Base-by-base conservation (phyloP, 345 rosid genomes). In the Hibiscus trionum region DNA sequence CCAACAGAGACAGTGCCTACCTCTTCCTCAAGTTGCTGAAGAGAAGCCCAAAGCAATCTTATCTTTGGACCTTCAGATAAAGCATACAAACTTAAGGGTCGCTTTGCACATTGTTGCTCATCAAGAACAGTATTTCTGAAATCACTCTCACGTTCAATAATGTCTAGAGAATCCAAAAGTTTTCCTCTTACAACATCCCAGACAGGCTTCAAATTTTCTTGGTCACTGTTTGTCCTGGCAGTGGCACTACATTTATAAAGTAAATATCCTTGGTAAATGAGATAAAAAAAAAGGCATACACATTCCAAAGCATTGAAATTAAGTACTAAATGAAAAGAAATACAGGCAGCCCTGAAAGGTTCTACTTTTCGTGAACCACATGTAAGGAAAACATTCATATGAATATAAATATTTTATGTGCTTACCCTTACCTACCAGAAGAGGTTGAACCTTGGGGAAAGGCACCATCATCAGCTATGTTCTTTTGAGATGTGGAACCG, bases 351-450 rank as follows among this genome's bases (percentile, higher is more conserved):
- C 46, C 46, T 42, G 11, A 42, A 0, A 42, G 0, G 46, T 42
- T 1, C 4, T 6, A 39, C 12, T 33, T 29, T 11, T n/a, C 11
- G 29, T 72, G 53, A 77, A 44, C 58, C 42, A 26, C 12, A 12
- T 61, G 59, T 16, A 64, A 27, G 1, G 21, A 50, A 70, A 66
- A 74, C 4, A 73, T 7, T 33, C 35, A 19, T 55, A 35, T 11
- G 39, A 70, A 49, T 63, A 4, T 31, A 75, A 75, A 73, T 52
- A 67, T 66, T 74, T 63, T 11, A 78, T 69, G 59, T 73, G 81
- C 85, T 83, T 85, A 88, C 86, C 90, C 96, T 88, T 94, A 91
- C 96, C 95, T 87, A 90, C 97, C 96, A 90, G 93, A 80, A 77
- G 89, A 77, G 77, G 80, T 74, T 71, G 87, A 63, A 79, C 80